phyloP scores from a whole-genome alignment of 257 asterid species.

The Solanum pinnatisectum region DNA sequence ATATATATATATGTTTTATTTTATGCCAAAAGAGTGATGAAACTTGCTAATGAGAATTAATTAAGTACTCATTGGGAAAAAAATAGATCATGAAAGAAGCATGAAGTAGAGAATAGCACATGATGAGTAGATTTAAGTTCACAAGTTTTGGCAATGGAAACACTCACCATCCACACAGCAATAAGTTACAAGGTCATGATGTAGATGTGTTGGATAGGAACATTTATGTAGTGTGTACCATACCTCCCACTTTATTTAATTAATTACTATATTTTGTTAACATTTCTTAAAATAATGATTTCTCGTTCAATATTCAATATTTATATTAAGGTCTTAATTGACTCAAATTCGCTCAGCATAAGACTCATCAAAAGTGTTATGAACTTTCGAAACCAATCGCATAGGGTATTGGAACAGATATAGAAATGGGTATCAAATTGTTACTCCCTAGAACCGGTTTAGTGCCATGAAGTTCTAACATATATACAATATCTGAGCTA shows the following conservation, averaged over 20 bases:
- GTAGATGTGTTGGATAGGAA: constrained; percentile 40
- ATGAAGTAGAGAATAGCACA: background rate
- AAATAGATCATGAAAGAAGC: constrained; percentile 2
- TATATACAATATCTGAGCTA: too few species aligned
- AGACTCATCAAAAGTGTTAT: too few species aligned
- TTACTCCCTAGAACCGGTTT: too few species aligned
- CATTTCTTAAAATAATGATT: background rate
- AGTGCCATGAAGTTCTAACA: too few species aligned
- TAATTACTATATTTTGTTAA: background rate
- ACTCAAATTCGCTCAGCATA: too few species aligned
- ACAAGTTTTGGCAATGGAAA: constrained; percentile 23
- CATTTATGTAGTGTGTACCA: constrained; percentile 25
- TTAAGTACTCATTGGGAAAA: too few species aligned
- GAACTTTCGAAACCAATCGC: too few species aligned
- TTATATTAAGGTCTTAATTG: too few species aligned
- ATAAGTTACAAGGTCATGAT: constrained; percentile 40
- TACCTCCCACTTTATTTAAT: background rate
- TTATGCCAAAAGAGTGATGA: background rate
- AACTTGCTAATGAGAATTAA: background rate
- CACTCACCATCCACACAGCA: constrained; percentile 52
- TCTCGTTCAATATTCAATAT: too few species aligned
- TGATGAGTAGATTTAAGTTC: background rate
- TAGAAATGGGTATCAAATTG: too few species aligned
- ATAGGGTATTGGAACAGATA: too few species aligned
- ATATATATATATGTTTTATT: background rate